Base-by-base conservation (phyloP, 2,329 filamentous ascomycete species). In the Aspergillus niger region DNA sequence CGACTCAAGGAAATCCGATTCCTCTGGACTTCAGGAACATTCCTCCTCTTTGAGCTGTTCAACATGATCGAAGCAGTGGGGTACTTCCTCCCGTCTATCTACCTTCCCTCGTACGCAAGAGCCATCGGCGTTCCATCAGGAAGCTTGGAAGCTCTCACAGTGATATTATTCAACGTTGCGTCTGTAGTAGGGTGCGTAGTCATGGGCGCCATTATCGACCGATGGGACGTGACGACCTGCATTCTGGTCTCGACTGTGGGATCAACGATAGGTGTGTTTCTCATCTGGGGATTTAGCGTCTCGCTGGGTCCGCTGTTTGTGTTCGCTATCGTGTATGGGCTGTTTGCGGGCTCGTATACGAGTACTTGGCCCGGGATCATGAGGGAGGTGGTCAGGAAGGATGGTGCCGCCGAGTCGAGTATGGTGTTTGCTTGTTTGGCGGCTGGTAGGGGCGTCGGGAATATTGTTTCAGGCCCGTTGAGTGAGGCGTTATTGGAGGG, bases 401-500 rank as follows among this genome's bases (percentile, higher is more conserved):
- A 74, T 8, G 62, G 62, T 0, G 67, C 67, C 5, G 72, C 76
- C 0, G 82, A 85, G 47, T 72, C 79, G 3, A 79, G 80, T 3
- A 79, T 84, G 67, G 74, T 83, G 1, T 80, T 84, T 61, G 80
- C 78, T 0, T 76, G 79, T 38, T 70, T 85, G 48, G 78, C 77
- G 8, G 80, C 78, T 2, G 82, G 82, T 0, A 79, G 82, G 57
- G 83, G 83, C 0, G 75, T 85, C 11, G 82, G 83, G 1, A 81
- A 80, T 65, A 70, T 85, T 10, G 76, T 80, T 10, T 79, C 76
- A 58, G 83, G 83, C 2, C 83, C 83, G 0, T 66, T 85, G 41
- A 83, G 81, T 58, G 81, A 81, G 63, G 74, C 74, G 15, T 68
- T 75, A 38, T 28, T 74, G 6, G 59, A 65, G 7, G 64, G 63